Evolutionary conservation across 2,329 filamentous ascomycete genomes (phyloP).

Genomic region (Neonectria ditissima): DNA sequence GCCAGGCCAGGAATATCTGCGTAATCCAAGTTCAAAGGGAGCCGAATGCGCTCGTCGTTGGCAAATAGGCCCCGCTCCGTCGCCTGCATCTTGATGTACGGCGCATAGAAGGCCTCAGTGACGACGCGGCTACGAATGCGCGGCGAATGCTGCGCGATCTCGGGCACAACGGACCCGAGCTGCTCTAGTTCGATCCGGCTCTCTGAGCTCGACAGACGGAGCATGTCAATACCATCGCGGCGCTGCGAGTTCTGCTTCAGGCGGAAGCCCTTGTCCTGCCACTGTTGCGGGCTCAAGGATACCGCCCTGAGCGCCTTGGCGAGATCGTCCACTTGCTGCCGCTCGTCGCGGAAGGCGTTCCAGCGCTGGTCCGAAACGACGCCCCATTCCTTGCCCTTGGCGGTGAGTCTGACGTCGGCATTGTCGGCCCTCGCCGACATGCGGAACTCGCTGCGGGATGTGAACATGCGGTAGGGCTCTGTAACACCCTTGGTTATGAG

Average conservation of each 20-base stretch:
- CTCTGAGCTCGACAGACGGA: constrained; percentile 73
- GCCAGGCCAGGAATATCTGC: constrained; percentile 78
- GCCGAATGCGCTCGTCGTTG: constrained; percentile 78
- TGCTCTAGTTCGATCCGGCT: constrained; percentile 58
- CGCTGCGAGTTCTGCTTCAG: constrained; percentile 74
- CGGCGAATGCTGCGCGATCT: constrained; percentile 64
- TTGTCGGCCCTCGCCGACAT: constrained; percentile 95
- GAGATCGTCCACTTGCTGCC: constrained; percentile 75
- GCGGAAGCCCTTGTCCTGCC: constrained; percentile 77
- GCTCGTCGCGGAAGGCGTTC: constrained; percentile 74
- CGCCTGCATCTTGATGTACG: constrained; percentile 82
- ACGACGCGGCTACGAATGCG: constrained; percentile 76
- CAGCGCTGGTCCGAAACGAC: constrained; percentile 85
- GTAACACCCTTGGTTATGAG: constrained; percentile 96
- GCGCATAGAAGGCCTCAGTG: constrained; percentile 88
- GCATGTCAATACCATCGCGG: constrained; percentile 82
- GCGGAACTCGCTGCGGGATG: constrained; percentile 92
- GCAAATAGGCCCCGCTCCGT: constrained; percentile 74
- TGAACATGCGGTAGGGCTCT: constrained; percentile 99
- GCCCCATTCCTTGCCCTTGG: constrained; percentile 79
- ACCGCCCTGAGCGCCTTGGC: constrained; percentile 69
- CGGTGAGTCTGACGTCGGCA: constrained; percentile 87
- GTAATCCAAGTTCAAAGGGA: constrained; percentile 85
- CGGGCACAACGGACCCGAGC: constrained; percentile 69
- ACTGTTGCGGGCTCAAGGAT: constrained; percentile 70